Conservation (phyloP, 2,329 filamentous ascomycete species). For the Aspergillus oerlinghausenensis region DNA sequence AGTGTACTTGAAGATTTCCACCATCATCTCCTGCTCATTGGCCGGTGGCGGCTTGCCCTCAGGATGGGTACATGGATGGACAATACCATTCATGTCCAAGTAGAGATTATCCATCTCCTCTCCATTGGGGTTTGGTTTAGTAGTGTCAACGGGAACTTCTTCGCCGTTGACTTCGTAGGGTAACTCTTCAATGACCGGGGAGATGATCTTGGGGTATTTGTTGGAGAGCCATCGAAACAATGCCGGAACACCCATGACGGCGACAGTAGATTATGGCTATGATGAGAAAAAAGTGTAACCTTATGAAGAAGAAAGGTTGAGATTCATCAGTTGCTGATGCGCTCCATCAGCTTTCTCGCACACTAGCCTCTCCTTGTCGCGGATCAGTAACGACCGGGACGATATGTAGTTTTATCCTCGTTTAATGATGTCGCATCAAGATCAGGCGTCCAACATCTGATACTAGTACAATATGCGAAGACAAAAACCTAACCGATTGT, state of each 20-base stretch:
- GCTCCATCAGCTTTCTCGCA: conserved; percentile 14
- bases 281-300: conserved; percentile 4
- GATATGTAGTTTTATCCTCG: background rate
- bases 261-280: conserved; percentile 12
- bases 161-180: conserved; percentile 79
- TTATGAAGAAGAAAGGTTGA: conserved; percentile 5
- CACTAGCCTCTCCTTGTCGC: background rate
- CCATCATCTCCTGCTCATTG: conserved; percentile 99
- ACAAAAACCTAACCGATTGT: background rate
- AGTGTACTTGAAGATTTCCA: conserved; percentile 98
- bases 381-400: background rate
- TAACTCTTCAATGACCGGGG: conserved; percentile 79
- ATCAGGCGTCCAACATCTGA: background rate
- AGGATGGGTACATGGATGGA: conserved; percentile 96
- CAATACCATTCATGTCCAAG: conserved; percentile 98
- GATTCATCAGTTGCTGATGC: conserved; percentile 3
- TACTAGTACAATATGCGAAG: background rate
- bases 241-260: conserved; percentile 82
- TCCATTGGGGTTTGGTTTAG: conserved; percentile 85
- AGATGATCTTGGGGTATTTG: conserved; percentile 97
- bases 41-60: conserved; percentile 87
- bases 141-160: conserved; percentile 78
- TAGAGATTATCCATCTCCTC: conserved; percentile 98
- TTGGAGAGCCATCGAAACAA: conserved; percentile 94
- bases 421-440: background rate